These are phyloP conservation scores for Boletellus emodensis DNA, from an alignment of 768 basidiomycete genomes.

Conservation along the genomic window DNA sequence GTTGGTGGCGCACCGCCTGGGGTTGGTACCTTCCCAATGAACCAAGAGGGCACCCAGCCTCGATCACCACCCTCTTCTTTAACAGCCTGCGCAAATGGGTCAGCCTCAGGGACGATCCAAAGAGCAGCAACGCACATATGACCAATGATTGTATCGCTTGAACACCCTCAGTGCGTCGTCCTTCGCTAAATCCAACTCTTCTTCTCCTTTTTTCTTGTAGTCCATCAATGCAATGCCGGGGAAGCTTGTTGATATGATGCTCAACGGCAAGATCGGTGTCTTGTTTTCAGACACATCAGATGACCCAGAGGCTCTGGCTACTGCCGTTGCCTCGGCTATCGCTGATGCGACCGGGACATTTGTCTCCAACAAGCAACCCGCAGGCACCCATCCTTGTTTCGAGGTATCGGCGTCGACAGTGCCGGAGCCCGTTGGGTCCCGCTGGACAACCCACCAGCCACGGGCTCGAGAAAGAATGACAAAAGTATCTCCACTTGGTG, in stretches of 20 bases:
- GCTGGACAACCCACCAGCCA: constrained; percentile 99
- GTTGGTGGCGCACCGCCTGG: constrained; percentile 42
- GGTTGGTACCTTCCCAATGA: constrained; percentile 79
- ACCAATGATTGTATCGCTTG: constrained; percentile 98
- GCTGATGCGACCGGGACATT: constrained; percentile 87
- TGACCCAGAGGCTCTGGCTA: constrained; percentile 45
- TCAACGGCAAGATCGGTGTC: constrained; percentile 82
- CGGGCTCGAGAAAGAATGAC: constrained; percentile 91
- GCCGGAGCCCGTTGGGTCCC: constrained; percentile 83
- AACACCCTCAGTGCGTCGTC: constrained; percentile 90
- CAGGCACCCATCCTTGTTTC: constrained; percentile 96
- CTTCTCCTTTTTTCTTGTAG: constrained; percentile 89
- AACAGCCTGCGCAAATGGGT: constrained; percentile 60
- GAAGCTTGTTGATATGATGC: constrained; percentile 96
- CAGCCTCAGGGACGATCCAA: neutral
- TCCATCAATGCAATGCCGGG: constrained; percentile 97
- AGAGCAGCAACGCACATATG: constrained; percentile 56
- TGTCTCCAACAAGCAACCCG: constrained; percentile 93
- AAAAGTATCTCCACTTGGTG: constrained; percentile 80
- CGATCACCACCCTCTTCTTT: constrained; percentile 91
- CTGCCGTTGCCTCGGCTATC: constrained; percentile 75
- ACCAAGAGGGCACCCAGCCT: constrained; percentile 99
- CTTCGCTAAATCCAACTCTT: constrained; percentile 85
- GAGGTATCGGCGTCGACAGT: constrained; percentile 69
- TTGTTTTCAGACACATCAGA: constrained; percentile 41